Evolutionary conservation across 768 basidiomycete genomes (phyloP).

Genomic region (Mycena latifolia): DNA sequence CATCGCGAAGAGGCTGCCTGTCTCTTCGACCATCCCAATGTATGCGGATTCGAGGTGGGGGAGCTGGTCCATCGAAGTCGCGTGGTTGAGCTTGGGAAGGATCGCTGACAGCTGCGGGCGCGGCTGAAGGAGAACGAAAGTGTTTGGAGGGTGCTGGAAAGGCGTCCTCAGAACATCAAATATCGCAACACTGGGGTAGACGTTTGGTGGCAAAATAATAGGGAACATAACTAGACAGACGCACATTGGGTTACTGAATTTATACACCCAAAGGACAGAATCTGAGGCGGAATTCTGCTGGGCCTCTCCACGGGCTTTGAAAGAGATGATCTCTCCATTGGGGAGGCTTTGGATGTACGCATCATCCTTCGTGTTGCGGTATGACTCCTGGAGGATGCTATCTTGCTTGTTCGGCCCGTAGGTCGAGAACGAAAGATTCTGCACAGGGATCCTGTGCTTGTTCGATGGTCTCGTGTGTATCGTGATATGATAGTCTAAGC

Average conservation of each 20-base stretch:
- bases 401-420: slow-evolving; percentile 96
- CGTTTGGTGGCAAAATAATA: neutral
- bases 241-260: slow-evolving; percentile 78
- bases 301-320: slow-evolving; percentile 59
- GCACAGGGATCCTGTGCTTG: slow-evolving; percentile 59
- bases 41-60: slow-evolving; percentile 77
- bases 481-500: slow-evolving; percentile 88
- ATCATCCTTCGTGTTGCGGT: slow-evolving; percentile 83
- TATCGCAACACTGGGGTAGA: slow-evolving; percentile 75
- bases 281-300: slow-evolving; percentile 38
- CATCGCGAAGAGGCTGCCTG: slow-evolving; percentile 87
- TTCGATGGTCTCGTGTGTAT: slow-evolving; percentile 73
- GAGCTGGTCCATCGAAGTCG: slow-evolving; percentile 44
- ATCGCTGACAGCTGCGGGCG: slow-evolving; percentile 83
- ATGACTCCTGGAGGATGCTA: slow-evolving; percentile 75
- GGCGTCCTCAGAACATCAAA: slow-evolving; percentile 75
- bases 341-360: slow-evolving; percentile 86
- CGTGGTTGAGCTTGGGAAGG: slow-evolving; percentile 66
- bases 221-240: slow-evolving; percentile 40
- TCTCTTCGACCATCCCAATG: slow-evolving; percentile 83
- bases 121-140: slow-evolving; percentile 92
- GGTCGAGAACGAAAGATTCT: slow-evolving; percentile 90
- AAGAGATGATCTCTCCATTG: slow-evolving; percentile 83
- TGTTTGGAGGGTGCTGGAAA: slow-evolving; percentile 55
- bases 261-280: slow-evolving; percentile 67